These are phyloP conservation scores for Hypomontagnella submonticulosa DNA, from an alignment of 495 filamentous ascomycete genomes.

Conservation along the genomic window DNA sequence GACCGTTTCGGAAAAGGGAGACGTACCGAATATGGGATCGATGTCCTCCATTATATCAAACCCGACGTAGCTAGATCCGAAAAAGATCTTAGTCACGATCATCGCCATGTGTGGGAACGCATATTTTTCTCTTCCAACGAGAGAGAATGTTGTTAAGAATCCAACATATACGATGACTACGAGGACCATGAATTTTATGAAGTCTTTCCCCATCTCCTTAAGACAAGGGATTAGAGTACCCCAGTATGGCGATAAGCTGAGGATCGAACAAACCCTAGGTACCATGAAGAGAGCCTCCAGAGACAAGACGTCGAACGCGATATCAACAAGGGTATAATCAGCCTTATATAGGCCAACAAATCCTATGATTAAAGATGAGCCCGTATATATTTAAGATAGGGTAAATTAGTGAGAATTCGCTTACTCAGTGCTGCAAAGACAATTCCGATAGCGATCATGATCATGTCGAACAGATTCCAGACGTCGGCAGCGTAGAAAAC, in stretches of 20 bases:
- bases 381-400: conserved; percentile 19
- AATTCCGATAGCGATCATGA: conserved; percentile 84
- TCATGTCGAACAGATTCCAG: conserved; percentile 90
- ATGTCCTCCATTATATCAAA: conserved; percentile 69
- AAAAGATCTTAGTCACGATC: conserved; percentile 87
- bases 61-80: conserved; percentile 79
- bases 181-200: conserved; percentile 89
- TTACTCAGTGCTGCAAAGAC: conserved; percentile 77
- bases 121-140: conserved; percentile 82
- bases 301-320: conserved; percentile 87
- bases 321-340: conserved; percentile 72
- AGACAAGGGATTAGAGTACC: conserved; percentile 86
- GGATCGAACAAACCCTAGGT: conserved; percentile 87
- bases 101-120: conserved; percentile 82
- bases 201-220: conserved; percentile 95
- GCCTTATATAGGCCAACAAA: conserved; percentile 75
- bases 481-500: conserved; percentile 88
- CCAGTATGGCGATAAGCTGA: conserved; percentile 92
- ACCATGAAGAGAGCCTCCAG: conserved; percentile 92
- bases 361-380: conserved; percentile 56
- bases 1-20: conserved; percentile 27
- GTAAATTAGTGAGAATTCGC: conserved; percentile 66
- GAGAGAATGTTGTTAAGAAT: conserved; percentile 91
- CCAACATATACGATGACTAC: conserved; percentile 85
- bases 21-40: conserved; percentile 56